Evolutionary conservation across 441 rosid species (phyloP).

Genomic region (Pelargonium australe): DNA sequence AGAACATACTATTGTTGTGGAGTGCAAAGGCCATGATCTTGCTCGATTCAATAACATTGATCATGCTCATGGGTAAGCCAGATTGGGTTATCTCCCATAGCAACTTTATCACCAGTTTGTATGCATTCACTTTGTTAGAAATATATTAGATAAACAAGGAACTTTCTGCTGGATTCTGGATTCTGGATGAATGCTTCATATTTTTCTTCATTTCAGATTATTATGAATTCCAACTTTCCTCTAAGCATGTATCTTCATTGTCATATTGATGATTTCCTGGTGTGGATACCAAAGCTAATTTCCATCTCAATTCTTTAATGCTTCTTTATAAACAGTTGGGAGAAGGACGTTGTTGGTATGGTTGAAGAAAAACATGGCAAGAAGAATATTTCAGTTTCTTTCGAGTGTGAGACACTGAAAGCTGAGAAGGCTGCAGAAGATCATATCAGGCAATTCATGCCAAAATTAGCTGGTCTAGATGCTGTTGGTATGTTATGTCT

Average conservation of each 20-base stretch:
- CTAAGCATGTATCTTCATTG: not conserved
- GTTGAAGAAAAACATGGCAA: constrained; percentile 57
- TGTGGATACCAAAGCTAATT: not conserved
- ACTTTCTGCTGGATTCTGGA: not conserved
- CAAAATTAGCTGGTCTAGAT: constrained; percentile 74
- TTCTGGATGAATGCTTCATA: not conserved
- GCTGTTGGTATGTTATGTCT: constrained; percentile 56
- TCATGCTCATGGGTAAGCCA: constrained; percentile 79
- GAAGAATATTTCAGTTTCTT: constrained; percentile 56
- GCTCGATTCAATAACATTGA: constrained; percentile 66
- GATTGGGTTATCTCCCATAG: constrained; percentile 1
- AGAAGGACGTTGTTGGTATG: constrained; percentile 63
- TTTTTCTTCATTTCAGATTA: not conserved
- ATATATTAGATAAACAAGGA: not conserved
- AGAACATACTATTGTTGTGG: constrained; percentile 68
- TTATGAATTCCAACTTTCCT: not conserved
- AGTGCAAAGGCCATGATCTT: constrained; percentile 93
- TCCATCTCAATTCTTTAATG: not conserved
- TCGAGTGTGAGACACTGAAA: constrained; percentile 87
- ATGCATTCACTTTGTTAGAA: not conserved
- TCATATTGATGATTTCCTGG: not conserved
- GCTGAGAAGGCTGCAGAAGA: constrained; percentile 88
- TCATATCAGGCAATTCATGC: constrained; percentile 76
- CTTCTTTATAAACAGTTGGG: constrained; percentile 55
- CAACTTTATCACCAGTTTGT: not conserved